Evolutionary conservation across 805 yeast species (phyloP).

Genomic region (Huiozyma sinensis): DNA sequence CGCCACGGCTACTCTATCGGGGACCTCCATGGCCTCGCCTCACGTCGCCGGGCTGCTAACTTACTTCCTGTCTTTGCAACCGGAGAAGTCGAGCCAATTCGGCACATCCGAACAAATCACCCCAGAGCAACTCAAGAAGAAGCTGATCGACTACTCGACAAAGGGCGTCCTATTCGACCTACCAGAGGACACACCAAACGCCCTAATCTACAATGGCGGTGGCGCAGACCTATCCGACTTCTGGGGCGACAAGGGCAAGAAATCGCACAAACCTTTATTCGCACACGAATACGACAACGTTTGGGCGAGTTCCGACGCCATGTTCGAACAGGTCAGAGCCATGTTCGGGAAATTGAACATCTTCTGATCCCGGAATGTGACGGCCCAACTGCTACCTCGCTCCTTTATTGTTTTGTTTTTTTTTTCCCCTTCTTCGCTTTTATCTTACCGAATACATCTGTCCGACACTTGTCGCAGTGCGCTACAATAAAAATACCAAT

Average conservation of each 20-base stretch:
- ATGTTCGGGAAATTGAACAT: constrained; percentile 19
- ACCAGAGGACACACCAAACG: constrained; percentile 67
- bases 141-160: constrained; percentile 59
- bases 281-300: background rate
- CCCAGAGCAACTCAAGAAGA: constrained; percentile 68
- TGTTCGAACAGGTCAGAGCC: constrained; percentile 22
- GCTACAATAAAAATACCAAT: no score
- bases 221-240: constrained; percentile 59
- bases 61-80: constrained; percentile 80
- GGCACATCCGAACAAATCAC: constrained; percentile 36
- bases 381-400: no score
- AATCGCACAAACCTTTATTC: background rate
- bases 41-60: constrained; percentile 88
- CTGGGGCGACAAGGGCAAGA: constrained; percentile 32
- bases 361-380: constrained; percentile 4
- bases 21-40: constrained; percentile 98
- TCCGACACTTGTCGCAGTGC: no score
- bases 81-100: constrained; percentile 57
- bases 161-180: constrained; percentile 47
- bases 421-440: no score
- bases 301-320: constrained; percentile 9
- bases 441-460: no score
- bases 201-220: constrained; percentile 72
- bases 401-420: no score
- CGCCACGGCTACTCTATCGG: constrained; percentile 77